phyloP scores from a whole-genome alignment of 768 basidiomycete genomes.

The Mycena epipterygia region DNA sequence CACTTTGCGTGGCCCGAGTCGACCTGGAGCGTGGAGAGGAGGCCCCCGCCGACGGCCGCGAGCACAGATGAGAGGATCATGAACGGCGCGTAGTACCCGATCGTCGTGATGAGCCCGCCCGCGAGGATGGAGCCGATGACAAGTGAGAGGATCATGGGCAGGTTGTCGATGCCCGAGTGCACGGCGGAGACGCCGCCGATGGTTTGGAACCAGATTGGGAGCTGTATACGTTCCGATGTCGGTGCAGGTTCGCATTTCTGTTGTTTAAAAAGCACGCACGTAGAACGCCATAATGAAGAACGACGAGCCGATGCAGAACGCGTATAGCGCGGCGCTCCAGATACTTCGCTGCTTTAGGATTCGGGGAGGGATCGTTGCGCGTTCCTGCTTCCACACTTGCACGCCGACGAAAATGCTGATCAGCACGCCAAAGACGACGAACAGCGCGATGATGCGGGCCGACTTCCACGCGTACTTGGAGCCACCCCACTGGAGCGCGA shows the following conservation, averaged over 20 bases:
- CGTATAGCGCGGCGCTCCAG: slow-evolving; percentile 4
- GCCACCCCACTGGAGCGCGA: slow-evolving; percentile 62
- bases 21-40: background rate
- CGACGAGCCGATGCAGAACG: slow-evolving; percentile 12
- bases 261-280: no score
- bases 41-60: background rate
- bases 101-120: background rate
- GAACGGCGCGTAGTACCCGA: slow-evolving; percentile 8
- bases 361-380: slow-evolving; percentile 25
- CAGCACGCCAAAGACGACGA: slow-evolving; percentile 28
- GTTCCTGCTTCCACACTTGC: no score
- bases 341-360: slow-evolving; percentile 27
- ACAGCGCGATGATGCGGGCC: no score
- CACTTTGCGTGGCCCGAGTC: background rate
- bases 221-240: no score
- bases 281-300: slow-evolving; percentile 14
- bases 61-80: background rate
- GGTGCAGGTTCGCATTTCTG: no score
- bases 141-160: background rate
- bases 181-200: slow-evolving; percentile 2
- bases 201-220: slow-evolving; percentile 6
- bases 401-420: slow-evolving; percentile 28
- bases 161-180: background rate
- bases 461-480: no score
- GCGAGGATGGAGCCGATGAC: background rate